Base-by-base conservation (phyloP, 495 filamentous ascomycete species). In the Aspergillus kassunensis region DNA sequence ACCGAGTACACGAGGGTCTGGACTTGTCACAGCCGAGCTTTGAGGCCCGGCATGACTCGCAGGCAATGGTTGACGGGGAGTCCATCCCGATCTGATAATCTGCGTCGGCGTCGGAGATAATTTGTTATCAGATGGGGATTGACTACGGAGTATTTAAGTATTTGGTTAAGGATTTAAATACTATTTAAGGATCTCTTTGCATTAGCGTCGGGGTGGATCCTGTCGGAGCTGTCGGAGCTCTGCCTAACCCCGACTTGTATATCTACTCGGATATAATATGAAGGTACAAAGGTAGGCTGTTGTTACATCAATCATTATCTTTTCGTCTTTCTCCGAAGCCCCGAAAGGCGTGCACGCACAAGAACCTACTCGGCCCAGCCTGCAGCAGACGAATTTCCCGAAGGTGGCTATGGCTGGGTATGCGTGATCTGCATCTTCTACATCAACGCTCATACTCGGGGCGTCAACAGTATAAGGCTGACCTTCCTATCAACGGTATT, bases 391-490 rank as follows among this genome's bases (percentile, higher is more conserved):
- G 24, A 37, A 34, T 34, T 34, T 12, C 80, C 80, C 0, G 76
- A 83, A 51, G 80, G 80, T 10, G 80, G 80, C 1, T 83, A 83
- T 56, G 80, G 80, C 19, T 86, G 81, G 83, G 72, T 85, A 16
- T 73, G 69, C 49, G 76, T 80, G 13, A 72, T 62, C 24, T 75
- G 73, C 51, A 62, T 71, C 1, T 81, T 80, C 61, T 48, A 77
- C 19, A 65, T 83, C 20, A 84, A 84, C 51, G 77, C 75, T 29
- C 79, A 80, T 59, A 80, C 80, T 4, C 84, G 82, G 82, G 82
- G 82, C 4, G 61, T 84, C 24, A 80, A 80, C 53, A 73, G 71
- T 48, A 75, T 79, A 61, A 43, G 73, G 31, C n/a, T 16, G n/a
- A n/a, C 31, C 31, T 49, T n/a, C 15, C 8, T 7, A 6, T 2